Evolutionary conservation across 148 eudicot species (phyloP), one percentile per base, ranked within the genome.

Genomic region (Dysphania ambrosioides): DNA sequence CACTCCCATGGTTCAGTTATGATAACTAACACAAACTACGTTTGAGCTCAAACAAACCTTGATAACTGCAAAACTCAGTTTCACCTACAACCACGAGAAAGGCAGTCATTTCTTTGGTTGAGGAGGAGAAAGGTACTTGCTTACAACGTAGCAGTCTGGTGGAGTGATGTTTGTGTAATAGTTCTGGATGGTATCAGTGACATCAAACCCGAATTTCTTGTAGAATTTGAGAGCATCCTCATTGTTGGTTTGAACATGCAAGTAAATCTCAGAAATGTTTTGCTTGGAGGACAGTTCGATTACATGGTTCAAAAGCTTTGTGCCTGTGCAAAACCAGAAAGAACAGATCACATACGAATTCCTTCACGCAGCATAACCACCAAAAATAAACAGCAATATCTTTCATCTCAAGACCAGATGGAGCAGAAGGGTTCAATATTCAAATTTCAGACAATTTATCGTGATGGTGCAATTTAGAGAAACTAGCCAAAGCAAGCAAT

Each of bases 201-300:
- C 86, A 72, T 93, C 93, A 72, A 93, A 91, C 57, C 95, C 96
- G 32, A 91, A 93, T 80, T 93, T 93, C 90, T 87, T 89, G 83
- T 93, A 93, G 75, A 93, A 93, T 41, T 83, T 85, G 80, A 93
- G 90, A 64, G 98, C 98, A 0, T 93, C 97, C 0, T 93, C 97
- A 38, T 93, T 93, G 85, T 90, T 93, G 42, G 93, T 93, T 83
- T 93, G 97, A 81, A 93, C 97, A 57, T 93, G 98, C 90, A 93
- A 85, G 88, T 89, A 93, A 27, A 91, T 80, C 83, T 93, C 96
- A 5, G 88, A 78, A 66, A 91, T 87, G 82, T 83, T 90, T 78
- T 89, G 90, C 86, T 93, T 93, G 53, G 85, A 35, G 72, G 91
- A 79, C 63, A 88, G 85, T 44, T 91, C 97, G 76, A 89, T 84